phyloP scores from a whole-genome alignment of 192 early-diverging fungal genomes.

The Rhizoclosmatium globosum region DNA sequence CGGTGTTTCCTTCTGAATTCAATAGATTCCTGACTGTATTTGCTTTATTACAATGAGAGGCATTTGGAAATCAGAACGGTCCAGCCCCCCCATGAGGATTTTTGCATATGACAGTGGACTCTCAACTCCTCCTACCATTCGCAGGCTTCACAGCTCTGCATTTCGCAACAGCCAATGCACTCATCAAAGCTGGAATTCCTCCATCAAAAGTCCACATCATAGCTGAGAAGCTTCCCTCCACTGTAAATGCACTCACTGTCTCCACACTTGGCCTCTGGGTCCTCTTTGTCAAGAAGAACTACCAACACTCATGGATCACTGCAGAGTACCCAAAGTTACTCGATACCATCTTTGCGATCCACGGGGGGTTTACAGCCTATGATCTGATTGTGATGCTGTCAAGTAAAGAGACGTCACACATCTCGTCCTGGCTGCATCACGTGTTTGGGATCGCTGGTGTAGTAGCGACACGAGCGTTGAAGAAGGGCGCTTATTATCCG shows the following conservation, averaged over 20 bases:
- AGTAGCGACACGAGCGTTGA: conserved; percentile 26
- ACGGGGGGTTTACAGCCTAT: conserved; percentile 42
- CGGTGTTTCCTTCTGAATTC: no score
- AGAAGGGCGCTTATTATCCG: conserved; percentile 32
- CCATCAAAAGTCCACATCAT: background rate
- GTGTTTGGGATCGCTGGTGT: conserved; percentile 41
- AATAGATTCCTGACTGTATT: no score
- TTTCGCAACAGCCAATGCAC: background rate
- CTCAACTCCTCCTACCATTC: background rate
- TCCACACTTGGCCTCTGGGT: conserved; percentile 7
- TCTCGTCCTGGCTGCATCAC: conserved; percentile 46
- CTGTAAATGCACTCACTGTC: conserved; percentile 33
- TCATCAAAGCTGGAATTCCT: background rate
- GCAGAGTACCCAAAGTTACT: conserved; percentile 33
- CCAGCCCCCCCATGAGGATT: no score
- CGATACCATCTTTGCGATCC: conserved; percentile 35
- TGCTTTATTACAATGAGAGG: no score
- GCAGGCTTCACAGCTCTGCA: background rate
- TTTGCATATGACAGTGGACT: background rate
- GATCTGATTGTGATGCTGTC: conserved; percentile 37
- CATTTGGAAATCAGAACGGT: no score
- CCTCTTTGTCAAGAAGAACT: conserved; percentile 5
- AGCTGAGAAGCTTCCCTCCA: conserved; percentile 48
- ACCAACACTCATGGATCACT: conserved; percentile 7
- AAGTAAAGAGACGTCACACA: conserved; percentile 21